These are phyloP conservation scores for Mastigamoeba balamuthi DNA, from an alignment of 78 protist genomes.

Conservation along the genomic window DNA sequence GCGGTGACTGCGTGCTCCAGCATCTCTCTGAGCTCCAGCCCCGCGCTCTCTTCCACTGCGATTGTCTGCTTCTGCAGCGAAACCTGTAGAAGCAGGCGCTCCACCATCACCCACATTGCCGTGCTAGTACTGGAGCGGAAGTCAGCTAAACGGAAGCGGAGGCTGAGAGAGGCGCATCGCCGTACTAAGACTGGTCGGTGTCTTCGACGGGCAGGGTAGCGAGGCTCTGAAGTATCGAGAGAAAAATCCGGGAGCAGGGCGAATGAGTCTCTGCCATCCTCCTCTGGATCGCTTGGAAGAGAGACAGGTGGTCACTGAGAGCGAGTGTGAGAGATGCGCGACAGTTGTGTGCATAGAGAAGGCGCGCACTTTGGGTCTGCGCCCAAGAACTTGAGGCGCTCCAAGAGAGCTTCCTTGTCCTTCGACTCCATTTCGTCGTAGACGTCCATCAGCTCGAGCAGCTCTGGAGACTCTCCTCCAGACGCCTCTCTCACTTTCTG, in stretches of 20 bases:
- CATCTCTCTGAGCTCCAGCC: neutral
- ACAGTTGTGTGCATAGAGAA: neutral
- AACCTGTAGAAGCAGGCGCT: neutral
- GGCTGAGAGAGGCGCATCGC: neutral
- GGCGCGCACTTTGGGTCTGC: neutral
- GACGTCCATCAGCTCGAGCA: neutral
- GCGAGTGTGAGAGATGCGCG: neutral
- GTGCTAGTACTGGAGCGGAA: neutral
- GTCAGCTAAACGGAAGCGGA: neutral
- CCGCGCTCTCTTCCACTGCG: neutral
- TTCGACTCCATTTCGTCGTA: neutral
- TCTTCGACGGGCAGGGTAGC: neutral
- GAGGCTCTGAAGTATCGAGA: neutral
- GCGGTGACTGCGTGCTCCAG: neutral
- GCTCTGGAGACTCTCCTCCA: neutral
- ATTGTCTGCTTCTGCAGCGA: neutral
- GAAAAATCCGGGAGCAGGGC: neutral
- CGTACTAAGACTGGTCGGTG: neutral
- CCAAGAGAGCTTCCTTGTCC: neutral
- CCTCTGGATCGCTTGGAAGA: no score
- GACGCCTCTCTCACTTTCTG: no score
- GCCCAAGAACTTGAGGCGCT: neutral
- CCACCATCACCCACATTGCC: neutral
- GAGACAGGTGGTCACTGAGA: no score
- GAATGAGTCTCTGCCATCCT: neutral